A percentile compares a stretch with the other conserved stretches of the same genome.
These are phyloP conservation scores for Madurella fahalii DNA, from an alignment of 2,329 filamentous ascomycete species.

Conservation along the genomic window DNA sequence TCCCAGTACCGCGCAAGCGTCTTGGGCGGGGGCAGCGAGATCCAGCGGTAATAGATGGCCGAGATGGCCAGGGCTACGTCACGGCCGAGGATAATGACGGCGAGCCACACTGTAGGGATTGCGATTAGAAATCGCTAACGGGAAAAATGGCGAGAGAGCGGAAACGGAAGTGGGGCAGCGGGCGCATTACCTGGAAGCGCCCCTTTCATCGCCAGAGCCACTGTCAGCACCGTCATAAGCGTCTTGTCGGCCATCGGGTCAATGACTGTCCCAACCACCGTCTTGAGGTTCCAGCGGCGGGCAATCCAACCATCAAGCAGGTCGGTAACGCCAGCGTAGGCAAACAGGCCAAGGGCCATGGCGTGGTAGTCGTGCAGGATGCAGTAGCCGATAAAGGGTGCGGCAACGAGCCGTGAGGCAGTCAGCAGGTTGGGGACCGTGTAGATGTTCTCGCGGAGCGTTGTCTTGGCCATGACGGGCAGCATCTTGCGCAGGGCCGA, in stretches of 20 bases:
- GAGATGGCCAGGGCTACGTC: slow-evolving; percentile 79
- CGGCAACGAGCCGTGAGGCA: slow-evolving; percentile 74
- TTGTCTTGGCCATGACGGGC: slow-evolving; percentile 26
- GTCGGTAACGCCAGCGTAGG: slow-evolving; percentile 88
- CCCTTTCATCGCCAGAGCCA: slow-evolving; percentile 79
- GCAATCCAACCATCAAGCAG: slow-evolving; percentile 93
- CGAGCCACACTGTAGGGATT: slow-evolving; percentile 67
- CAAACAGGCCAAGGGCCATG: slow-evolving; percentile 79
- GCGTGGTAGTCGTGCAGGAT: slow-evolving; percentile 78
- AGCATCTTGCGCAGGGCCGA: slow-evolving; percentile 29
- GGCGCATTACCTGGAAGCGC: slow-evolving; percentile 64
- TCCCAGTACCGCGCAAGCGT: slow-evolving; percentile 95
- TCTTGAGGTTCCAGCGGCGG: slow-evolving; percentile 79
- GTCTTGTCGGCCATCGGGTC: slow-evolving; percentile 97
- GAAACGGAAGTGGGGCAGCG: neutral
- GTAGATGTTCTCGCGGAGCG: slow-evolving; percentile 83
- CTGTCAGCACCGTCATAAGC: slow-evolving; percentile 89
- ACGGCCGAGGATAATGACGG: slow-evolving; percentile 82
- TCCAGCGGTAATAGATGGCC: slow-evolving; percentile 94
- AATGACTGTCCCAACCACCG: slow-evolving; percentile 90
- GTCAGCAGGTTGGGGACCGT: slow-evolving; percentile 94
- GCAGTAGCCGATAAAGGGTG: slow-evolving; percentile 83
- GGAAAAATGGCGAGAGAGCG: neutral
- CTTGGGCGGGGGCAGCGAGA: slow-evolving; percentile 88
- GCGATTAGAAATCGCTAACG: neutral